Percentiles rank a stretch among this genome's conserved stretches.
These are phyloP conservation scores for Chlamydomonas sp. DNA, from an alignment of 139 green algal species.

Conservation along the genomic window DNA sequence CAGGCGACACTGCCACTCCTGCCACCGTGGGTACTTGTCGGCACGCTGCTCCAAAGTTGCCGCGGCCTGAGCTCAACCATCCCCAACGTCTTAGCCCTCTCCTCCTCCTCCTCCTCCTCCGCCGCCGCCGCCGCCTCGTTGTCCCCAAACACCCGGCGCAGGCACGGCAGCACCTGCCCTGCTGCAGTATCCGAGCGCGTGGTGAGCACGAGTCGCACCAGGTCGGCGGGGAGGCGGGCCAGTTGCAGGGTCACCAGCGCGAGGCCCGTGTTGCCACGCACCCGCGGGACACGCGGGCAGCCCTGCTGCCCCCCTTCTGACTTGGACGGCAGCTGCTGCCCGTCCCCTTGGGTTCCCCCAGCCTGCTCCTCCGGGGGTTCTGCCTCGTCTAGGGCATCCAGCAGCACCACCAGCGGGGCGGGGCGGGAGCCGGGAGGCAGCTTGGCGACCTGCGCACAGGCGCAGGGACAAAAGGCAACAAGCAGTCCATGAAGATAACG, in stretches of 20 bases:
- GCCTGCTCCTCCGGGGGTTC: neutral
- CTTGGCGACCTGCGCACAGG: too few species aligned
- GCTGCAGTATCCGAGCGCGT: neutral
- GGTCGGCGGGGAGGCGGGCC: neutral
- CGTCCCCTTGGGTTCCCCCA: neutral
- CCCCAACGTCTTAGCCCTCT: too few species aligned
- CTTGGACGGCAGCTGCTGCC: neutral
- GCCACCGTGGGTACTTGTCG: too few species aligned
- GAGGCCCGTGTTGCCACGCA: neutral
- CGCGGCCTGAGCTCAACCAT: too few species aligned
- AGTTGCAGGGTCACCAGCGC: neutral
- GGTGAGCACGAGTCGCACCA: conserved; percentile 7
- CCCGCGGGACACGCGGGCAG: neutral
- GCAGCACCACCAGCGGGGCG: neutral
- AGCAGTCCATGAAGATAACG: too few species aligned
- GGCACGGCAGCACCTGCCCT: neutral
- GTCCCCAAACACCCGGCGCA: neutral
- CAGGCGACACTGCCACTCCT: too few species aligned
- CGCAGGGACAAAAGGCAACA: too few species aligned
- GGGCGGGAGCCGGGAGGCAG: too few species aligned
- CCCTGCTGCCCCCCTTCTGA: too few species aligned
- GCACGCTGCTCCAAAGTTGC: too few species aligned
- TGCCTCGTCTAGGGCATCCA: conserved; percentile 13
- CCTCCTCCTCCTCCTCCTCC: neutral
- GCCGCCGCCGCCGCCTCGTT: neutral